Conservation (phyloP, 2,329 filamentous ascomycete genomes). For the Alternaria gaisen region DNA sequence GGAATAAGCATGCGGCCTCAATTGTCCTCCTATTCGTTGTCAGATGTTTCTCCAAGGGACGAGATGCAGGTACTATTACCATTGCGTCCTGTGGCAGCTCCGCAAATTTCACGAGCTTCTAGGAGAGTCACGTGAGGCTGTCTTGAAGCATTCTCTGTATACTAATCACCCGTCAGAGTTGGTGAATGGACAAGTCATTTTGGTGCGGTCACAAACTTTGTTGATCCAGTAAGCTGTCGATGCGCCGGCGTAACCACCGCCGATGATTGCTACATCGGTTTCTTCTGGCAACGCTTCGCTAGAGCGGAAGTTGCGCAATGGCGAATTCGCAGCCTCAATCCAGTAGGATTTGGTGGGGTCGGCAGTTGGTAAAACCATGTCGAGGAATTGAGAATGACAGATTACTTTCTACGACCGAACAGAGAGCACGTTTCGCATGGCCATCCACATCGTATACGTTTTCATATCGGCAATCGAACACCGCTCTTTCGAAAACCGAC, state of each 20-base stretch:
- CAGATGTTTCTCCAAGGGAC: not conserved
- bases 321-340: constrained; percentile 22
- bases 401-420: not conserved
- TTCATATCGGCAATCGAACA: not conserved
- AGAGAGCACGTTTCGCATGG: not conserved
- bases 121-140: constrained; percentile 22
- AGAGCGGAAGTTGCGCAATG: constrained; percentile 18
- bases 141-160: constrained; percentile 13
- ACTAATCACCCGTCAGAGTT: constrained; percentile 12
- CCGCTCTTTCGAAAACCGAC: not conserved
- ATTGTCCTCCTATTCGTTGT: constrained; percentile 19
- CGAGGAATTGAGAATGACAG: not conserved
- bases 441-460: not conserved
- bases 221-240: constrained; percentile 25
- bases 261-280: constrained; percentile 26
- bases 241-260: constrained; percentile 21
- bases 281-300: constrained; percentile 15
- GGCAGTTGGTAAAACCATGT: constrained; percentile 17
- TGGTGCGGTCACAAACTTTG: constrained; percentile 14
- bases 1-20: constrained; percentile 23
- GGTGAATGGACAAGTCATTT: not conserved
- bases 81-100: constrained; percentile 21
- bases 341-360: constrained; percentile 23
- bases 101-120: constrained; percentile 22
- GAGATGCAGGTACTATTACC: constrained; percentile 2